phyloP scores from a whole-genome alignment of 441 rosid species.

The Syzygium syzygioides region DNA sequence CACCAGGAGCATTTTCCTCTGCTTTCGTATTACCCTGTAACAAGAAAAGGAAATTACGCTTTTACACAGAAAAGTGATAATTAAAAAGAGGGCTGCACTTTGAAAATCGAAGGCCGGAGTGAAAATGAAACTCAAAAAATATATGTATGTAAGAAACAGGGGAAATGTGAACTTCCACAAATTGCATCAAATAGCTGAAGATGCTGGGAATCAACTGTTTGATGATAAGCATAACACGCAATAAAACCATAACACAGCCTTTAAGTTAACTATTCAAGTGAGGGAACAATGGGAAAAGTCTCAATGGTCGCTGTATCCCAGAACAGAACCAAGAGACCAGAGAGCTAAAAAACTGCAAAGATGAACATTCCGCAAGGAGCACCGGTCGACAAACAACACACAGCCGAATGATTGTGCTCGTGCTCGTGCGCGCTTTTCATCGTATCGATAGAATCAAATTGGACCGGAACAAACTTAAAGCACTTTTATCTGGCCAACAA shows the following conservation, averaged over 20 bases:
- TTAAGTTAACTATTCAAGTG: neutral
- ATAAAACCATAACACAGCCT: neutral
- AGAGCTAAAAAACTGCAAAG: neutral
- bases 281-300: neutral
- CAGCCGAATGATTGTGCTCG: neutral
- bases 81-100: neutral
- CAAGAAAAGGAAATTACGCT: neutral
- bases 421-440: neutral
- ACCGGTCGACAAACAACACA: neutral
- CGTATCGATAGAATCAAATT: neutral
- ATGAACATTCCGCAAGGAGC: neutral
- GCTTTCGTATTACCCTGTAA: conserved; percentile 52
- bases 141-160: neutral
- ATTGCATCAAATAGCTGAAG: neutral
- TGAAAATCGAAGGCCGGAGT: neutral
- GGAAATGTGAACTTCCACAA: neutral
- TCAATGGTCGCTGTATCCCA: neutral
- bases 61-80: neutral
- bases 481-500: neutral
- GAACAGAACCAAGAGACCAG: neutral
- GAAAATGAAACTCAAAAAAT: neutral
- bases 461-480: neutral
- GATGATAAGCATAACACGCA: neutral
- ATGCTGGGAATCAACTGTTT: neutral
- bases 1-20: conserved; percentile 87